A percentile compares a stretch with the other conserved stretches of the same genome.
Conservation (phyloP, 192 early-diverging fungal species). For the Coemansia asiatica region DNA sequence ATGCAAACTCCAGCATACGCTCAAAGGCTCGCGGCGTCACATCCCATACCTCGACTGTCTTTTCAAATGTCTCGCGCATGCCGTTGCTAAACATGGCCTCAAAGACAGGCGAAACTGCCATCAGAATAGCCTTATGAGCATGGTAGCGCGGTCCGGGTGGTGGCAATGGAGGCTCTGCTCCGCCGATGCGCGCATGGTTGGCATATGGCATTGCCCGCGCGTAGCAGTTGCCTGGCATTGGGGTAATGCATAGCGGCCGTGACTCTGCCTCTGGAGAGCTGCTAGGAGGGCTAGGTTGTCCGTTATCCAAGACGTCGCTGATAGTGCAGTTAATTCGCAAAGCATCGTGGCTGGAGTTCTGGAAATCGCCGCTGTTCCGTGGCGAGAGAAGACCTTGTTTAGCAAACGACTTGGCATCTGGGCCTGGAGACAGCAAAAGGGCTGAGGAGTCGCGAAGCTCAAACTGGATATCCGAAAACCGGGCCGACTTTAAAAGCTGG, state of each 20-base stretch:
- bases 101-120: conserved; percentile 55
- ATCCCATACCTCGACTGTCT: conserved; percentile 49
- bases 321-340: conserved; percentile 27
- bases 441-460: conserved; percentile 44
- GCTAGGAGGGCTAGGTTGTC: conserved; percentile 23
- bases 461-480: conserved; percentile 55
- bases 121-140: conserved; percentile 57
- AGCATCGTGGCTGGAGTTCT: conserved; percentile 16
- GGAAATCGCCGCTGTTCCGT: conserved; percentile 30
- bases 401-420: conserved; percentile 1
- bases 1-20: conserved; percentile 49
- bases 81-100: conserved; percentile 61
- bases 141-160: conserved; percentile 39
- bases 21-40: conserved; percentile 55
- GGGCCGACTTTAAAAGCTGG: conserved; percentile 43
- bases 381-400: conserved; percentile 28
- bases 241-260: conserved; percentile 32
- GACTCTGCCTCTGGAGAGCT: conserved; percentile 11
- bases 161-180: neutral
- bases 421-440: conserved; percentile 42
- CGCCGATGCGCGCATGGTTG: conserved; percentile 20
- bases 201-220: conserved; percentile 36
- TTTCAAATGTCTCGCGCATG: conserved; percentile 58
- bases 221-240: conserved; percentile 46
- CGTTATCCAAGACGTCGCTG: conserved; percentile 5